Evolutionary conservation across 2,329 filamentous ascomycete genomes (phyloP).

Genomic region (Ascochyta koolunga): DNA sequence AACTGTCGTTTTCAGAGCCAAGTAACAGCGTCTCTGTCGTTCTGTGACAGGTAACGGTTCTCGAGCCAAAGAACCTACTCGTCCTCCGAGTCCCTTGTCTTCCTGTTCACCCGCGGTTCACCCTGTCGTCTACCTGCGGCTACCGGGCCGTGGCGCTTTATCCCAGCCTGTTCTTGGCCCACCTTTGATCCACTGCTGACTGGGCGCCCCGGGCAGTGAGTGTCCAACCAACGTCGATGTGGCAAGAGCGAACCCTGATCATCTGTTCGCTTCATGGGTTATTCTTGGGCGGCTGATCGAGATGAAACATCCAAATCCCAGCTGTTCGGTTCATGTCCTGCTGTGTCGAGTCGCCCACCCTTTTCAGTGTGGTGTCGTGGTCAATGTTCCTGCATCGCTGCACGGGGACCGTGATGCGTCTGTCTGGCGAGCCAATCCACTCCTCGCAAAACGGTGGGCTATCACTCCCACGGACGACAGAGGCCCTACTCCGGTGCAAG

Average conservation of each 20-base stretch:
- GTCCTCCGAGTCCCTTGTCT: constrained; percentile 21
- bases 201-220: constrained; percentile 33
- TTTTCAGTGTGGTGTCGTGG: constrained; percentile 45
- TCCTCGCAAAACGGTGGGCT: constrained; percentile 24
- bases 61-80: constrained; percentile 21
- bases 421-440: constrained; percentile 40
- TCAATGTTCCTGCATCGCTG: constrained; percentile 52
- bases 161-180: constrained; percentile 32
- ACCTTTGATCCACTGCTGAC: constrained; percentile 32
- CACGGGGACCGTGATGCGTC: constrained; percentile 45
- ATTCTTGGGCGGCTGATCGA: constrained; percentile 45
- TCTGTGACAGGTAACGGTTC: constrained; percentile 47
- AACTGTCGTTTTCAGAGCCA: constrained; percentile 19
- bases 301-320: constrained; percentile 49
- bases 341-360: constrained; percentile 45
- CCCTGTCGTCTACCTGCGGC: constrained; percentile 38
- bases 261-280: constrained; percentile 47
- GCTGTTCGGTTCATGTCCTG: constrained; percentile 38
- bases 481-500: constrained; percentile 45
- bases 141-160: constrained; percentile 42
- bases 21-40: constrained; percentile 24
- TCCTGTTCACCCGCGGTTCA: constrained; percentile 28
- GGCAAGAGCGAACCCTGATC: constrained; percentile 42
- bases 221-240: constrained; percentile 31
- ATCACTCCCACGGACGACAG: constrained; percentile 27